Percentiles rank a stretch among this genome's conserved stretches.
Evolutionary conservation across 176 grass and related monocot genomes (phyloP).

Genomic region (Juncus inflexus): DNA sequence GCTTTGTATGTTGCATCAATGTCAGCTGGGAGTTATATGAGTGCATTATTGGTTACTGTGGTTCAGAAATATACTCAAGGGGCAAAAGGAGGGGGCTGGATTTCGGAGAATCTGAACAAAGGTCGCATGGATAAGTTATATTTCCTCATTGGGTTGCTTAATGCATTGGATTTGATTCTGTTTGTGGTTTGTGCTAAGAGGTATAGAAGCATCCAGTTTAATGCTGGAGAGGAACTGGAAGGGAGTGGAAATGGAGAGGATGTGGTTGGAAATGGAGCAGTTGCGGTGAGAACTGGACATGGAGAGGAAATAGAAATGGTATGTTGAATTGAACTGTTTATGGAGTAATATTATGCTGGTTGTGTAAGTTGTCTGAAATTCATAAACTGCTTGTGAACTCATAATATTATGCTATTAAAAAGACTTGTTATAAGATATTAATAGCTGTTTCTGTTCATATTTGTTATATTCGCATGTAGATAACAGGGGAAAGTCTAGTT

Average conservation of each 20-base stretch:
- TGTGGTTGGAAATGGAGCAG: not conserved
- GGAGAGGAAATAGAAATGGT: conserved; percentile 9
- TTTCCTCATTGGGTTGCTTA: conserved; percentile 47
- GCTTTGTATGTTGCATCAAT: conserved; percentile 60
- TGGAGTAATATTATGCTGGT: not conserved
- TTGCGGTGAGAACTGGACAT: not conserved
- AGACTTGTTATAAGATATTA: not conserved
- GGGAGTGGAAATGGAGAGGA: not conserved
- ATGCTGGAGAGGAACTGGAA: not conserved
- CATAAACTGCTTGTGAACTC: not conserved
- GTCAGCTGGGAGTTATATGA: conserved; percentile 45
- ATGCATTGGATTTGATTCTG: conserved; percentile 27
- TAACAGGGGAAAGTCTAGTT: no score
- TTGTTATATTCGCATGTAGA: not conserved
- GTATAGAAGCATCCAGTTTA: conserved; percentile 36
- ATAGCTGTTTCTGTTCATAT: not conserved
- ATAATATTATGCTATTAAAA: not conserved
- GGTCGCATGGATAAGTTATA: conserved; percentile 67
- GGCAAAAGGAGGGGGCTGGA: conserved; percentile 40
- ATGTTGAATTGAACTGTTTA: not conserved
- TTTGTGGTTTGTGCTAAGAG: conserved; percentile 43
- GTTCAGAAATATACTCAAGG: conserved; percentile 30
- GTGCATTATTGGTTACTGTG: conserved; percentile 41
- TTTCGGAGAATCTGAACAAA: conserved; percentile 53
- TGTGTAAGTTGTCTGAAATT: not conserved